Conservation (phyloP, 2,329 filamentous ascomycete species). For the Curvularia sp. region DNA sequence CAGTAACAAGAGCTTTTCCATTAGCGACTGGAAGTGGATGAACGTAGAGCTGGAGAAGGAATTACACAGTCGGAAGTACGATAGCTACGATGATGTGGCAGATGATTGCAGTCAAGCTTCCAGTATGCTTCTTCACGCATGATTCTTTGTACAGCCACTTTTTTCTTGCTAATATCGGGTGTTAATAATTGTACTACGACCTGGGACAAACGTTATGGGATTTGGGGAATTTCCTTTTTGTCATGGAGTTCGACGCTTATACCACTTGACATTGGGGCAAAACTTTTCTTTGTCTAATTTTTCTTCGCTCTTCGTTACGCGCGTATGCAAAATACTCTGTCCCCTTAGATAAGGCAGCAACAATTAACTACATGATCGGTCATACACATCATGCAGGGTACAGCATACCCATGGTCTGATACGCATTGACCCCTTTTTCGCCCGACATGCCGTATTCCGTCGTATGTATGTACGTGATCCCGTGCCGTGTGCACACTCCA, state of each 20-base stretch:
- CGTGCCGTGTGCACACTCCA: not conserved
- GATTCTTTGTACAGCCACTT: not conserved
- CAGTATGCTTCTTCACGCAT: conserved; percentile 13
- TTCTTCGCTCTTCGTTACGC: not conserved
- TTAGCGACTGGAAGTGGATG: conserved; percentile 25
- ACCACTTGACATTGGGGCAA: not conserved
- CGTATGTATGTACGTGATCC: not conserved
- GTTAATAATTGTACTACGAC: not conserved
- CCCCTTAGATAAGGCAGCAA: not conserved
- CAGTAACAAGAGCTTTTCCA: conserved; percentile 19
- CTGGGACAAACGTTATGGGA: not conserved
- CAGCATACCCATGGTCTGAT: not conserved
- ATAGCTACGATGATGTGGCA: conserved; percentile 13
- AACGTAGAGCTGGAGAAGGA: conserved; percentile 12
- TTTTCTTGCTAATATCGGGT: not conserved
- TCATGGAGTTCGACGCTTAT: conserved; percentile 10
- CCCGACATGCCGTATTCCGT: not conserved
- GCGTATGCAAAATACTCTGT: not conserved
- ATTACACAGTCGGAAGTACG: conserved; percentile 2
- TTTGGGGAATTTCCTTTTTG: not conserved
- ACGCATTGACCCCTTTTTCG: not conserved
- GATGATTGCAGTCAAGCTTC: conserved; percentile 21
- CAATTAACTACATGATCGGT: not conserved
- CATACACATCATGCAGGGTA: not conserved
- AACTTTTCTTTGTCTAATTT: not conserved